phyloP scores from a whole-genome alignment of 495 filamentous ascomycete genomes.

The Neurospora intermedia region DNA sequence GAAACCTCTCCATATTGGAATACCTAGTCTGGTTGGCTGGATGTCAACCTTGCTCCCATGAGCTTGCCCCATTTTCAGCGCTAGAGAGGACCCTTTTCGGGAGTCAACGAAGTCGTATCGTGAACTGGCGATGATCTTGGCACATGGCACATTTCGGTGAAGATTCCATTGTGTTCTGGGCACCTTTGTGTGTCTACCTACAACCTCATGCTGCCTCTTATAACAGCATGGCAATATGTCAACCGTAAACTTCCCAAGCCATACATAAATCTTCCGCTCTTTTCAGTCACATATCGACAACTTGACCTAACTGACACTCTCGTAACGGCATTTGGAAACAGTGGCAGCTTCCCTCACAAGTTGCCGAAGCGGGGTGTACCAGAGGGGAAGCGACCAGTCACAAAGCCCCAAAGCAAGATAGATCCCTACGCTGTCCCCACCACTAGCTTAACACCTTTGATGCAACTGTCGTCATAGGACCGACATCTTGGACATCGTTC shows the following conservation, averaged over 20 bases:
- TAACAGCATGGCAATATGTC: background rate
- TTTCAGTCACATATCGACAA: background rate
- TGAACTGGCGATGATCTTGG: background rate
- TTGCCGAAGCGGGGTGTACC: background rate
- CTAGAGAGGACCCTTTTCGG: background rate
- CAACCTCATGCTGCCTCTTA: background rate
- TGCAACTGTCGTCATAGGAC: constrained; percentile 19
- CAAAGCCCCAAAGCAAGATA: background rate
- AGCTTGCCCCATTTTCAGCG: background rate
- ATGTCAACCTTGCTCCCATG: background rate
- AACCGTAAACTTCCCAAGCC: background rate
- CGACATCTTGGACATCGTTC: constrained; percentile 16
- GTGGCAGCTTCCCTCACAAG: background rate
- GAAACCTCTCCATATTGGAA: background rate
- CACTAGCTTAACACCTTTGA: background rate
- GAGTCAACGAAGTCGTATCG: background rate
- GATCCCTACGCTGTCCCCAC: background rate
- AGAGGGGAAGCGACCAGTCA: background rate
- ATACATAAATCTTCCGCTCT: background rate
- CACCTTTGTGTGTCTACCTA: too few species aligned
- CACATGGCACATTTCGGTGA: background rate
- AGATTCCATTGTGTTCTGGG: background rate
- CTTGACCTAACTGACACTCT: background rate
- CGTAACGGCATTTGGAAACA: background rate
- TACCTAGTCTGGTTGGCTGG: background rate